Percentiles rank a stretch among this genome's conserved stretches.
These are phyloP conservation scores for Trametes cingulata DNA, from an alignment of 768 basidiomycete species.

Conservation along the genomic window DNA sequence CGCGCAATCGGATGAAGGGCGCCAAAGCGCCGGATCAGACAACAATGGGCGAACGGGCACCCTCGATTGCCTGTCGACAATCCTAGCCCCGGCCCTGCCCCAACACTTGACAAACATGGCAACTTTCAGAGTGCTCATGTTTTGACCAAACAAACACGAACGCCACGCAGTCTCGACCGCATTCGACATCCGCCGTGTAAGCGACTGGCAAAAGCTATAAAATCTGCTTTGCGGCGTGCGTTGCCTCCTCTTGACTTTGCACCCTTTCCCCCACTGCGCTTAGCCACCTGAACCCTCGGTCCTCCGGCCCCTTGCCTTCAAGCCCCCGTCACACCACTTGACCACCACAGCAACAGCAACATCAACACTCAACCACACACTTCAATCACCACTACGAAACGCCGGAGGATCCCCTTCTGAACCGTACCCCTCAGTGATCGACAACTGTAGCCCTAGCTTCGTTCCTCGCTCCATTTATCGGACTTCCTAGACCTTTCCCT, in stretches of 20 bases:
- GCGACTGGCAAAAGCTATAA: neutral
- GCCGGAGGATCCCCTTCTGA: neutral
- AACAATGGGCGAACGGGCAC: neutral
- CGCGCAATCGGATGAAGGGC: neutral
- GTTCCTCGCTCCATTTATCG: neutral
- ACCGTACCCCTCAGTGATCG: neutral
- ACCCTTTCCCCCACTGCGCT: neutral
- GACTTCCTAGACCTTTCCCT: neutral
- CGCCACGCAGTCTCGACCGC: neutral
- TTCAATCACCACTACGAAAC: neutral
- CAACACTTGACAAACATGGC: constrained; percentile 1
- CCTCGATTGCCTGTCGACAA: neutral
- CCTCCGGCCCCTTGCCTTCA: neutral
- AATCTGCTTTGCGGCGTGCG: neutral
- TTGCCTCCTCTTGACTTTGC: neutral
- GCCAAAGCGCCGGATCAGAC: neutral
- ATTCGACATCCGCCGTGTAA: neutral
- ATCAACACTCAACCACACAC: neutral
- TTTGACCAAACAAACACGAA: neutral
- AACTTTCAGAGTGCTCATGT: neutral
- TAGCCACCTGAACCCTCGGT: neutral
- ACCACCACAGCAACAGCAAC: neutral
- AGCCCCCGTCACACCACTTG: neutral
- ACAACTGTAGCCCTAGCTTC: constrained; percentile 5
- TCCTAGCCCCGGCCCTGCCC: neutral